Base-by-base conservation (phyloP, 495 filamentous ascomycete species). In the Podospora pseudoanserina region DNA sequence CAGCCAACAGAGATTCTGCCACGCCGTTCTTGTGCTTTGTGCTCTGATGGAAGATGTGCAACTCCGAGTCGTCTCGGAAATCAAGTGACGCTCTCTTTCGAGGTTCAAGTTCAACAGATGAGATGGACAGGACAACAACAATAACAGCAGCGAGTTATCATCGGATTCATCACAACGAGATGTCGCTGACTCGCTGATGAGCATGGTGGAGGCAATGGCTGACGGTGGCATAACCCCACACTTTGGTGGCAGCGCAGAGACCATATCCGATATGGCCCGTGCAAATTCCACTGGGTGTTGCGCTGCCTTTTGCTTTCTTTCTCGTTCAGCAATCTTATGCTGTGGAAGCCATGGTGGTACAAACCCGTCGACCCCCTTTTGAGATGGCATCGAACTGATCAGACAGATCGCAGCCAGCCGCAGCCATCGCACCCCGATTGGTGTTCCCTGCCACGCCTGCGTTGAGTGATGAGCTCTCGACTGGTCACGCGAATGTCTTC, bases 401-500 rank as follows among this genome's bases (percentile, higher is more conserved):
- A 66, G 28, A 30, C 16, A 55, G 57, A 66, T 63, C 59, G 53
- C 11, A 55, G 49, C 60, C 60, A 63, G 61, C 61, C 61, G 61
- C 61, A 63, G 27, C n/a, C 39, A 19, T 58, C 39, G 23, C 27
- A 15, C 18, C 63, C 59, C 70, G 59, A 72, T 72, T 70, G 68
- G 64, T 55, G 68, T 49, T 53, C 67, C 66, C 44, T 70, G 66
- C 71, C 30, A 32, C 30, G 30, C 30, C 30, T 32, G 30, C 30
- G 30, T 32, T 23, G 23, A 23, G 23, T 23, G 23, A 23, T 23
- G 23, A 23, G 23, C 23, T 23, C 62, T 66, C 65, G 58, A 58
- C 65, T 66, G 64, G 55, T 70, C 70, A 72, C 63, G 64, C 67
- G 18, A 27, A 60, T 67, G 59, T 67, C 49, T 67, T 39, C 49